Evolutionary conservation across 306 rosid species (phyloP), one percentile per base, ranked within the genome.

Genomic region (Alnus glutinosa): DNA sequence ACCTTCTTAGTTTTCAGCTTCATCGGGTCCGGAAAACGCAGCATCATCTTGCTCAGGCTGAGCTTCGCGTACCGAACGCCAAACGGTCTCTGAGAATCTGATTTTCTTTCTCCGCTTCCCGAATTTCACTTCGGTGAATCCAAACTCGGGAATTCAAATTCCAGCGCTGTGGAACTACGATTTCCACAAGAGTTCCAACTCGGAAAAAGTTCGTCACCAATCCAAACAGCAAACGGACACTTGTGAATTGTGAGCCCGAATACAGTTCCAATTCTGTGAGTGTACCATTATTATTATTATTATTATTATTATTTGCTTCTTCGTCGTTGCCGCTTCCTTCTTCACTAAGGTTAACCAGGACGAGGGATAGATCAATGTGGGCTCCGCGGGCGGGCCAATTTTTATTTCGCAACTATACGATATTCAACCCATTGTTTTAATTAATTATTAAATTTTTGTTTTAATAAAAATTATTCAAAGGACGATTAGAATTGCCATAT

Each of bases 1-100:
- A 91, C 96, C 97, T 84, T 83, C 78, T 84, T 93, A 28, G 97
- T 93, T 84, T 78, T 93, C 51, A 89, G 86, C 81, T 91, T 89
- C 13, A 91, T 85, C n/a, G 90, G 93, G 77, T 81, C 84, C 64
- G 19, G 82, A 81, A 79, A 91, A 44, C 85, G 89, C 61, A 93
- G 87, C 96, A 93, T 80, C 96, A 87, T 93, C 88, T 81, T 89
- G 48, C 50, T 51, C 77, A 72, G 36, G 16, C 39, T 75, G 75
- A 59, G 58, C 28, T 52, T 48, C 52, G 46, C 30, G 30, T 23
- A 49, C 63, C 39, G 28, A 55, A 55, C 19, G 10, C 18, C 63
- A 18, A 54, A 49, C 9, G 28, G n/a, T 36, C 66, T 59, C 9
- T 30, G 7, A 23, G 36, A 28, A 37, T 37, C 49, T 37, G 71